Evolutionary conservation across 208 protist species (phyloP).

Genomic region (Acanthamoeba healyi): DNA sequence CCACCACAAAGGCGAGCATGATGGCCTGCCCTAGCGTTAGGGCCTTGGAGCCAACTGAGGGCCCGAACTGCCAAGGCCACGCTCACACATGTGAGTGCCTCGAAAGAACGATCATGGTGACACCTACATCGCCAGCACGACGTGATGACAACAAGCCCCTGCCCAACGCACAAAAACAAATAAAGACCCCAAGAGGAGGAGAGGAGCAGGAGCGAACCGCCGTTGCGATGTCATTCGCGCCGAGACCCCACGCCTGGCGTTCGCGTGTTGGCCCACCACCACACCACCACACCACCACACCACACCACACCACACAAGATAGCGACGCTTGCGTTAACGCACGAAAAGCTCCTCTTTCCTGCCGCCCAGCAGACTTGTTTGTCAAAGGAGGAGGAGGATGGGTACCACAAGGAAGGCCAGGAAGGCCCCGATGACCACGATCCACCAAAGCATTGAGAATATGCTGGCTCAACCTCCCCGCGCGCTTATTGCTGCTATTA

Average conservation of each 20-base stretch:
- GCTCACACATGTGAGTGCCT: no score
- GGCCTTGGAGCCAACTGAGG: neutral
- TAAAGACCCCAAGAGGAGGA: neutral
- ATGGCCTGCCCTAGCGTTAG: slow-evolving; percentile 9
- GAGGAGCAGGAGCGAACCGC: neutral
- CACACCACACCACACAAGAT: no score
- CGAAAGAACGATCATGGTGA: no score
- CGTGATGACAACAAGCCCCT: neutral
- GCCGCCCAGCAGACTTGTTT: neutral
- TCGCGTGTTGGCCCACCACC: neutral
- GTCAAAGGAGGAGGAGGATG: neutral
- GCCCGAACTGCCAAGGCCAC: no score
- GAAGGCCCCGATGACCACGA: slow-evolving; percentile 21
- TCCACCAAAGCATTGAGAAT: slow-evolving; percentile 4
- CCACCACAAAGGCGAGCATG: slow-evolving; percentile 37
- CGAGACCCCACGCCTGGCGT: neutral
- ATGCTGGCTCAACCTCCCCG: no score
- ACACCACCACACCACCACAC: no score
- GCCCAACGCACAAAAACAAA: neutral
- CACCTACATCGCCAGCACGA: no score
- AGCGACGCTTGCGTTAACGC: no score
- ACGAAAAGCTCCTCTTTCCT: no score
- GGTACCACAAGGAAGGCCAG: slow-evolving; percentile 56
- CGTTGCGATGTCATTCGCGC: neutral
- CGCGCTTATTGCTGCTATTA: neutral